Conservation (phyloP, 1,139 yeast species). For the Pichia sp. region DNA sequence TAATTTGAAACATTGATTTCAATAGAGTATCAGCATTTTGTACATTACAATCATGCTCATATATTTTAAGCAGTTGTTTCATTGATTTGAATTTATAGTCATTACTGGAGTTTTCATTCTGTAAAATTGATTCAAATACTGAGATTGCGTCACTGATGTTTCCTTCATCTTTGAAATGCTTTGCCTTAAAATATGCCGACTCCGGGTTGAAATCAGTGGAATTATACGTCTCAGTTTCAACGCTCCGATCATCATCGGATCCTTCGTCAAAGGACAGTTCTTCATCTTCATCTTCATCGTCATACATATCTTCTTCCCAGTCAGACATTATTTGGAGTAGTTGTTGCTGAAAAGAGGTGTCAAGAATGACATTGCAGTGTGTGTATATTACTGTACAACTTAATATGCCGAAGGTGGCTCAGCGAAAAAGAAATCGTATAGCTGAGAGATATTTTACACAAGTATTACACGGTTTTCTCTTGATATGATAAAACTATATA, state of each 20-base stretch:
- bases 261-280: slow-evolving; percentile 28
- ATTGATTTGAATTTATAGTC: slow-evolving; percentile 52
- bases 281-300: slow-evolving; percentile 28
- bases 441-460: no score
- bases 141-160: slow-evolving; percentile 41
- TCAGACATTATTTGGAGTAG: slow-evolving; percentile 25
- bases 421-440: no score
- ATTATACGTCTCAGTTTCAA: slow-evolving; percentile 14
- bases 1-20: slow-evolving; percentile 25
- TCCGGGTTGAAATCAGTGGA: slow-evolving; percentile 18
- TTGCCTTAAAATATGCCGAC: slow-evolving; percentile 28
- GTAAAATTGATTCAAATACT: slow-evolving; percentile 35
- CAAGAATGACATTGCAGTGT: no score
- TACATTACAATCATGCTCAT: slow-evolving; percentile 32
- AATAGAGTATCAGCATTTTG: slow-evolving; percentile 32
- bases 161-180: slow-evolving; percentile 41
- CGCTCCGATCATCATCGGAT: slow-evolving; percentile 26
- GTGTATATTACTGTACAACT: no score
- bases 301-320: slow-evolving; percentile 30
- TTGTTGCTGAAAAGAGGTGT: not conserved
- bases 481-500: no score
- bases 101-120: slow-evolving; percentile 20
- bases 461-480: no score
- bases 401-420: no score
- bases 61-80: slow-evolving; percentile 60